Evolutionary conservation across 1,284 basidiomycete species (phyloP), one percentile per base, ranked within the genome.

Genomic region (Ceratobasidium sp.): DNA sequence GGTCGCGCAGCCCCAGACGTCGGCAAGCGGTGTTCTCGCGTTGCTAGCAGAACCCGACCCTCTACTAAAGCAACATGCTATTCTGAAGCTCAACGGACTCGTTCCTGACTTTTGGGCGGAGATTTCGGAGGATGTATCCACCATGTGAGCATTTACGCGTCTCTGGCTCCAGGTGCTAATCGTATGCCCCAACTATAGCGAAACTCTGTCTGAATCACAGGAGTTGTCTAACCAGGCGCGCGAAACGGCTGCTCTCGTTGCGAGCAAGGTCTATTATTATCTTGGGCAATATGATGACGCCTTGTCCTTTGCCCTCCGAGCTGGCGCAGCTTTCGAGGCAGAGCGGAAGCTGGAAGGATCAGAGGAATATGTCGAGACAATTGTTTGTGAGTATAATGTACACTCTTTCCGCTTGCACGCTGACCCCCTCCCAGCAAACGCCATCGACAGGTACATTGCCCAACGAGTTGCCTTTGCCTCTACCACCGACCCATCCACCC

Each of bases 51-150:
- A 98, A 84, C 93, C 95, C 74, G 95, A 97, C 79, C 88, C 91
- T 46, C 85, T 92, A 67, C 92, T 98, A 82, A 94, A 96, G 82
- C 90, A 95, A 80, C 93, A 97, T 87, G 97, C 97, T 25, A 90
- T 99, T 81, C 89, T 90, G 77, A 90, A 92, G 74, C 88, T 99
- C 76, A 92, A 91, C 81, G 86, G 89, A 32, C 89, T 98, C 71
- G 95, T 98, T 9, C 90, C 95, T 56, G 92, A 95, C 81, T 98
- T 98, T 85, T 99, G 97, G 96, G 93, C 96, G 71, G 97, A 99
- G 88, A 97, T 98, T 82, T 96, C 95, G 81, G 97, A 99, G 84
- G 91, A 95, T 83, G 92, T 98, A 80, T 89, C 93, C 51, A 87
- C 91, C 78, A 95, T 98, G 96, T 95, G 83, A 82, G 94, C 65